Evolutionary conservation across 352 stramenopile genomes (phyloP).

Genomic region (Peronospora tabacina): DNA sequence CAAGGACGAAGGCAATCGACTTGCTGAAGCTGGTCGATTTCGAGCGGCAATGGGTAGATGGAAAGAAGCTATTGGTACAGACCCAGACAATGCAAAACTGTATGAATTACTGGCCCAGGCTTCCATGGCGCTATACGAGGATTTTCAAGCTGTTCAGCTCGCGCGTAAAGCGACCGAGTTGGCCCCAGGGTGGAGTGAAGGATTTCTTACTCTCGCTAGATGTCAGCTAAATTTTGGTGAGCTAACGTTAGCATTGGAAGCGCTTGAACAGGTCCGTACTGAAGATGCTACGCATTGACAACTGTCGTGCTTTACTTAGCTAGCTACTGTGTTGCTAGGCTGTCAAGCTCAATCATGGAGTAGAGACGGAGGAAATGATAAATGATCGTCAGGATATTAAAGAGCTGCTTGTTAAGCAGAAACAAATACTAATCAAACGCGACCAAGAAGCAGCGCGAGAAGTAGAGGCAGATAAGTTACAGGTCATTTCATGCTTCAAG

Average conservation of each 20-base stretch:
- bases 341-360: conserved; percentile 31
- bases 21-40: conserved; percentile 62
- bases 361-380: conserved; percentile 36
- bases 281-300: neutral
- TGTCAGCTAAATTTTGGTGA: conserved; percentile 79
- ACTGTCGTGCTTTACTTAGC: neutral
- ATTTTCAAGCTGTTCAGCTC: conserved; percentile 72
- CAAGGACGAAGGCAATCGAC: conserved; percentile 67
- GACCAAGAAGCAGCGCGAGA: conserved; percentile 35
- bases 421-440: conserved; percentile 30
- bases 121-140: conserved; percentile 56
- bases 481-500: conserved; percentile 68
- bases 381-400: conserved; percentile 46
- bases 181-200: conserved; percentile 54
- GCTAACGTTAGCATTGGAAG: conserved; percentile 44
- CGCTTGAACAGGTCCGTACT: conserved; percentile 39
- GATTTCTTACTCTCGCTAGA: conserved; percentile 55
- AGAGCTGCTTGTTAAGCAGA: conserved; percentile 31
- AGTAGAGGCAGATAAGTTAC: conserved; percentile 38
- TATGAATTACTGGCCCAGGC: conserved; percentile 70
- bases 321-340: conserved; percentile 29
- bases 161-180: conserved; percentile 47
- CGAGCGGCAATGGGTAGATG: conserved; percentile 57
- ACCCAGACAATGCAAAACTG: conserved; percentile 39
- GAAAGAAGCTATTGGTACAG: conserved; percentile 45